phyloP scores from a whole-genome alignment of 208 protist genomes.

The Lotmaria passim region DNA sequence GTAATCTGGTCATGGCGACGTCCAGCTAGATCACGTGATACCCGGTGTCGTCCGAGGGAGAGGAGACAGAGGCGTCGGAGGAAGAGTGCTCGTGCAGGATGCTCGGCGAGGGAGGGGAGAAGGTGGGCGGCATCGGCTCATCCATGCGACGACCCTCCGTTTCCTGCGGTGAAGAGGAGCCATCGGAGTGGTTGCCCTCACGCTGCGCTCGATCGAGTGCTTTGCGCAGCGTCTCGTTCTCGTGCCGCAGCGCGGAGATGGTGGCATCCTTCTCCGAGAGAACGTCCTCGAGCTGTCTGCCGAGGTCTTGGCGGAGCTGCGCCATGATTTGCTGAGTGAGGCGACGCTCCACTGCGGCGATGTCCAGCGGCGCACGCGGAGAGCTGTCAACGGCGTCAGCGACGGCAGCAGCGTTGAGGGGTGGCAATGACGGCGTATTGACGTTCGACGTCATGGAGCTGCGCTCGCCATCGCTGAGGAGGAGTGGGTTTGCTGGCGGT shows the following conservation, averaged over 20 bases:
- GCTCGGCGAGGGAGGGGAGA: conserved; percentile 27
- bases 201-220: conserved; percentile 9
- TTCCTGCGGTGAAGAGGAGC: background rate
- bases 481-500: background rate
- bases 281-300: conserved; percentile 41
- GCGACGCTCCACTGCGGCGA: conserved; percentile 32
- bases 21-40: conserved; percentile 5
- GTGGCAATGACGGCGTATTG: conserved; percentile 8
- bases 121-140: background rate
- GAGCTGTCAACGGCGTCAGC: too few species aligned
- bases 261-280: conserved; percentile 47
- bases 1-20: too few species aligned
- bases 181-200: background rate
- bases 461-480: background rate
- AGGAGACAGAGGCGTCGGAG: conserved; percentile 16
- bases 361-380: background rate
- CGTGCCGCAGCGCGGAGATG: conserved; percentile 44
- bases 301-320: conserved; percentile 51
- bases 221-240: conserved; percentile 49
- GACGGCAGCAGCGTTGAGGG: conserved; percentile 1
- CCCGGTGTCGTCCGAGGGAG: background rate
- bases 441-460: conserved; percentile 5
- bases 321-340: conserved; percentile 45
- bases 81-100: conserved; percentile 23
- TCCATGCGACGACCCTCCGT: background rate